A percentile compares a stretch with the other conserved stretches of the same genome.
Evolutionary conservation across 495 filamentous ascomycete genomes (phyloP).

Genomic region (Talaromyces adpressus): DNA sequence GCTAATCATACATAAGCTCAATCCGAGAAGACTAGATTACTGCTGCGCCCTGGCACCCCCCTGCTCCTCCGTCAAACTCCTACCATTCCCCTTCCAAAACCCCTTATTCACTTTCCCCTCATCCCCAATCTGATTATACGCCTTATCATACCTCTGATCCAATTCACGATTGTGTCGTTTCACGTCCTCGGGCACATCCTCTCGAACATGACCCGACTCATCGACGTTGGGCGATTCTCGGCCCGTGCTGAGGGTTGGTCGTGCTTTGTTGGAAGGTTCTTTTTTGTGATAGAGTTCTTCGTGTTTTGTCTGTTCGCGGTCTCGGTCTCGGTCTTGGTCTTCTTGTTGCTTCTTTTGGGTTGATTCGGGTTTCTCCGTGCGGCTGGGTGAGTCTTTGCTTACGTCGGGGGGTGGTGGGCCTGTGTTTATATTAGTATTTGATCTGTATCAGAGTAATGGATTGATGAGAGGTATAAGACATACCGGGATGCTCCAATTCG

Average conservation of each 20-base stretch:
- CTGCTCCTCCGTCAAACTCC: neutral
- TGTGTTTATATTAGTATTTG: neutral
- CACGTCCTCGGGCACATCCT: constrained; percentile 31
- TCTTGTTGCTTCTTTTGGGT: neutral
- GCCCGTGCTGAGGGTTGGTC: constrained; percentile 28
- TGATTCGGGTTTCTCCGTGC: neutral
- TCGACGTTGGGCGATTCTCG: constrained; percentile 26
- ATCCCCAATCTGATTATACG: constrained; percentile 33
- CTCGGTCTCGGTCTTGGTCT: neutral
- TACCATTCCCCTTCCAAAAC: constrained; percentile 14
- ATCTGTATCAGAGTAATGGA: neutral
- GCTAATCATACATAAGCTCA: neutral
- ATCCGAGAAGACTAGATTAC: neutral
- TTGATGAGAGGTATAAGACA: neutral
- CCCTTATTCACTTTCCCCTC: constrained; percentile 23
- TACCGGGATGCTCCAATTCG: constrained; percentile 24
- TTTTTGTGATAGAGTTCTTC: neutral
- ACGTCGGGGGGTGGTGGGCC: constrained; percentile 18
- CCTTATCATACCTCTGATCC: constrained; percentile 26
- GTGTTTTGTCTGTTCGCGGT: neutral
- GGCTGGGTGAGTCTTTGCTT: constrained; percentile 9
- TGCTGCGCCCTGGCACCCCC: neutral
- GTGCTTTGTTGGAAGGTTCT: constrained; percentile 29
- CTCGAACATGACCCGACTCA: constrained; percentile 17
- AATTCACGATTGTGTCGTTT: constrained; percentile 33